Conservation (phyloP, 768 basidiomycete species). For the Mycena olivaceomarginata region DNA sequence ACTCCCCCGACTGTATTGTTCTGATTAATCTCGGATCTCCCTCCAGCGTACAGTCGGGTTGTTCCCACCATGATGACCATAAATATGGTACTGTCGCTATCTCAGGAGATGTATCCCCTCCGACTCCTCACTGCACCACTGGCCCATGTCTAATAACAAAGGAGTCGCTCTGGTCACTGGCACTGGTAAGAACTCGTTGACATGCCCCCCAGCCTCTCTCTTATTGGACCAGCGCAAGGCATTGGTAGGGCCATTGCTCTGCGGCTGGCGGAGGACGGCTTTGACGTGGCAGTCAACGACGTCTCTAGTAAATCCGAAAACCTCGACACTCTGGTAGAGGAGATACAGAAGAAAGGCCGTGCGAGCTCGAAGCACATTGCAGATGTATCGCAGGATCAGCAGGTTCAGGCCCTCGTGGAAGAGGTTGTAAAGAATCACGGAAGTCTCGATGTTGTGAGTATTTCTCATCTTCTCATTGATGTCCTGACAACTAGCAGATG, state of each 20-base stretch:
- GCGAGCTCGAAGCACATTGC: slow-evolving; percentile 40
- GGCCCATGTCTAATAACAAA: neutral
- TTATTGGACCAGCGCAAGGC: neutral
- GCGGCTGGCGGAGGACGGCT: slow-evolving; percentile 63
- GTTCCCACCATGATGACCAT: no score
- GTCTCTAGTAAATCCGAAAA: slow-evolving; percentile 49
- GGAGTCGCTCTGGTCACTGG: slow-evolving; percentile 21
- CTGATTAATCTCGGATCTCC: no score
- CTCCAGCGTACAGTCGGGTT: no score
- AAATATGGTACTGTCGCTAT: no score
- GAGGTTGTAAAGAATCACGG: slow-evolving; percentile 51
- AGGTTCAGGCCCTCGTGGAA: slow-evolving; percentile 59
- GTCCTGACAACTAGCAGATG: slow-evolving; percentile 46
- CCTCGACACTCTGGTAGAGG: slow-evolving; percentile 48
- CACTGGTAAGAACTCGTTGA: neutral
- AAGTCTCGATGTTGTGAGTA: slow-evolving; percentile 49
- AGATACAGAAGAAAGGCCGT: slow-evolving; percentile 50
- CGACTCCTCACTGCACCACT: no score
- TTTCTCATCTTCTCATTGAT: neutral
- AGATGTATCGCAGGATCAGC: slow-evolving; percentile 58
- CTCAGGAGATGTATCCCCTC: no score
- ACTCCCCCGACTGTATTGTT: no score
- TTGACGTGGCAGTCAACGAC: slow-evolving; percentile 64
- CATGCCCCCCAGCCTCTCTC: neutral
- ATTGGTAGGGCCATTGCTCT: slow-evolving; percentile 49